phyloP scores from a whole-genome alignment of 345 rosid species.

The Aquilaria sinensis region DNA sequence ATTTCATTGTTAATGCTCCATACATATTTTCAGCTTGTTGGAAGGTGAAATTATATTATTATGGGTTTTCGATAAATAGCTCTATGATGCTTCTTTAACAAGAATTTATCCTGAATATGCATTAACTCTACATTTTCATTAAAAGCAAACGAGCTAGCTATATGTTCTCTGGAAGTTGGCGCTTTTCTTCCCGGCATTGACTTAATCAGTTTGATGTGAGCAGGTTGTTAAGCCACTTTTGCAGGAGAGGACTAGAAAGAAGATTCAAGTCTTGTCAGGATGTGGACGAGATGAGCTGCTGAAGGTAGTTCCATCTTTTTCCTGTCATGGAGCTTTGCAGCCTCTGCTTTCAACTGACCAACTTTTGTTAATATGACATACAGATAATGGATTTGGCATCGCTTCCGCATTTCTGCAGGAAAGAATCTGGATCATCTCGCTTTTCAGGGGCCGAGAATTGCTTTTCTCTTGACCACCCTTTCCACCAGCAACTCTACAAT shows the following conservation, averaged over 20 bases:
- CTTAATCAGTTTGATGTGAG: slow-evolving; percentile 2
- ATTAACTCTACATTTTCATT: too few species aligned
- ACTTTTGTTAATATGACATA: background rate
- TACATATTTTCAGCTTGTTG: slow-evolving; percentile 93
- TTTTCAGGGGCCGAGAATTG: slow-evolving; percentile 40
- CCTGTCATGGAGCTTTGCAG: background rate
- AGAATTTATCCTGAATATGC: too few species aligned
- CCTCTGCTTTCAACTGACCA: background rate
- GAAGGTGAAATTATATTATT: slow-evolving; percentile 40
- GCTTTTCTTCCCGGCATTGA: background rate
- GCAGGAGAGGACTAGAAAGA: slow-evolving; percentile 89
- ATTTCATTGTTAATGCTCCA: slow-evolving; percentile 86
- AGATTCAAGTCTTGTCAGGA: slow-evolving; percentile 74
- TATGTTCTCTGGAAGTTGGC: too few species aligned
- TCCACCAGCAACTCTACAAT: slow-evolving; percentile 82
- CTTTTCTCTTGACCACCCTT: slow-evolving; percentile 73
- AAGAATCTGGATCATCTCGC: slow-evolving; percentile 79
- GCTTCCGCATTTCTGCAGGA: slow-evolving; percentile 86
- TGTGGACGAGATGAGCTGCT: slow-evolving; percentile 73
- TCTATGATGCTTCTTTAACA: too few species aligned
- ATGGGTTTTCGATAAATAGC: background rate
- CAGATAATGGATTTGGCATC: slow-evolving; percentile 79
- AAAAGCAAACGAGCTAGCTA: too few species aligned
- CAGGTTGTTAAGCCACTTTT: slow-evolving; percentile 92
- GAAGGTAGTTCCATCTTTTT: slow-evolving; percentile 37